Evolutionary conservation across 805 yeast genomes (phyloP).

Genomic region (Kuraishia piskuri): DNA sequence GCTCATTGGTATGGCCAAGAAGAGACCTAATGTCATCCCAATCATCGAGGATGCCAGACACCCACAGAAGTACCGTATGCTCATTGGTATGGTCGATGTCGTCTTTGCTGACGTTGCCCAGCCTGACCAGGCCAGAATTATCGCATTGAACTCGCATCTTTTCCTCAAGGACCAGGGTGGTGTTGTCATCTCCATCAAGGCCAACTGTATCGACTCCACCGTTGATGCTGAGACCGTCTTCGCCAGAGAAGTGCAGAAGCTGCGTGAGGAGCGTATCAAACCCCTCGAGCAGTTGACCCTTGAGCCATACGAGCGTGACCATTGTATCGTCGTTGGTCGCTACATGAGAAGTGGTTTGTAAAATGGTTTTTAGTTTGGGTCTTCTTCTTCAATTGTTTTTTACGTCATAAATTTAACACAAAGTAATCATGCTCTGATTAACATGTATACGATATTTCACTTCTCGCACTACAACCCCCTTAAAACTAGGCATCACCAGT

Average conservation of each 20-base stretch:
- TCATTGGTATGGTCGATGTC: constrained; percentile 96
- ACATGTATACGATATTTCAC: background rate
- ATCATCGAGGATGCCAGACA: constrained; percentile 99
- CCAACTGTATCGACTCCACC: constrained; percentile 99
- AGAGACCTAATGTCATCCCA: constrained; percentile 98
- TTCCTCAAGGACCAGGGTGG: constrained; percentile 98
- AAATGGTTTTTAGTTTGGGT: constrained; percentile 3
- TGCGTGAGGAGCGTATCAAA: constrained; percentile 97
- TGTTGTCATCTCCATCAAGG: constrained; percentile 97
- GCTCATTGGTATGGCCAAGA: constrained; percentile 98
- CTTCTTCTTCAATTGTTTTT: background rate
- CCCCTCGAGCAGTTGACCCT: constrained; percentile 97
- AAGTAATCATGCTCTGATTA: background rate
- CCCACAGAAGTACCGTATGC: constrained; percentile 99
- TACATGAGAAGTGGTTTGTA: constrained; percentile 85
- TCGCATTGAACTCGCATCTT: constrained; percentile 95
- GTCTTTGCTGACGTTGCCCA: constrained; percentile 99
- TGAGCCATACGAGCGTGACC: constrained; percentile 99
- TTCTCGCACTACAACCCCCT: too few relatives aligned
- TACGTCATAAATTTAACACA: background rate
- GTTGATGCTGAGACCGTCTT: constrained; percentile 99
- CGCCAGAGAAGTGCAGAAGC: constrained; percentile 98
- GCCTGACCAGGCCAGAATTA: constrained; percentile 99
- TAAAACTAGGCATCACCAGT: too few relatives aligned
- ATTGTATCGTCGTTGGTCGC: constrained; percentile 96